Base-by-base conservation (phyloP, 768 basidiomycete genomes). In the Suillus placidus region DNA sequence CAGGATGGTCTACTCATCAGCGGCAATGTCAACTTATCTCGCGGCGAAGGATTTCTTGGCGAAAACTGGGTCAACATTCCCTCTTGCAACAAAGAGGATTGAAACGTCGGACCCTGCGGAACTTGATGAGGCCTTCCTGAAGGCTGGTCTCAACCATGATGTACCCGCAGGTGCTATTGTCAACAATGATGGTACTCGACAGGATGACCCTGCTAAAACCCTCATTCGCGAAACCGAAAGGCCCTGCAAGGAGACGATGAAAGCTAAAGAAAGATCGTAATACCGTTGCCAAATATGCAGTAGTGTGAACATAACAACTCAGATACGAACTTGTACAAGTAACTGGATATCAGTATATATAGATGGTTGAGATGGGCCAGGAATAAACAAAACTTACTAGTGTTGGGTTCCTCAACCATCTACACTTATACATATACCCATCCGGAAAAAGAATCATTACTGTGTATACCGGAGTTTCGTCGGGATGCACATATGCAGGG, bases 1-100 rank as follows among this genome's bases (percentile, higher is more conserved):
- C 67, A 85, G 95, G 52, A 95, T 99, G 93, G 74, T 97, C 42
- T 97, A 96, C 78, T 93, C 94, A 0, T 88, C 90, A 2, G 88
- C 87, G 10, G 85, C 86, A 13, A 70, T 81, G 12, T 76, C 84
- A 23, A 82, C 90, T 8, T 89, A 85, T 71, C 80, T 82, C 60
- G 78, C 84, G 9, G 87, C 85, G 38, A 88, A 88, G 67, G 78
- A 76, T 6, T 72, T 89, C 2, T 80, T 87, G 67, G 77, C 78
- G 60, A 82, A 77, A 16, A 78, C 77, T 60, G 78, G 78, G 35
- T 78, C 81, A 20, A 79, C 79, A 34, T 77, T 81, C 10, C 66
- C 70, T 30, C 66, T 88, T 14, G 81, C 83, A 3, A 70, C 84
- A 20, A 84, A 85, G 71, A 96, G 87, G 81, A 82, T 96, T 62